Evolutionary conservation across 495 filamentous ascomycete species (phyloP), one percentile per base, ranked within the genome.

Genomic region (Acidomyces sp.): DNA sequence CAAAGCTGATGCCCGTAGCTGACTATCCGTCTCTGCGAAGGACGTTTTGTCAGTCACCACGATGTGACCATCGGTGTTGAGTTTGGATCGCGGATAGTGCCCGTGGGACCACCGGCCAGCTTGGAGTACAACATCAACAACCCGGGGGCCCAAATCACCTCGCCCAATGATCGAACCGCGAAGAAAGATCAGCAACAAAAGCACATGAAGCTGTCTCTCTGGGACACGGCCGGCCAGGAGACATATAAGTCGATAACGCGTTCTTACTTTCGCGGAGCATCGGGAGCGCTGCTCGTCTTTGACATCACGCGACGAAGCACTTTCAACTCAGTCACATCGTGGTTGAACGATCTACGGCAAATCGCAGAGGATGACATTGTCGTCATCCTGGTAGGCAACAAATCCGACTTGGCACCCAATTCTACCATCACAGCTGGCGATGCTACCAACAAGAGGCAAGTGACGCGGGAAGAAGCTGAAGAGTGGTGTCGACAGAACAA

Each of bases 31-130:
- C 80, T 96, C 48, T 96, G 88, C 65, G 88, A 96, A 71, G 88
- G 87, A 40, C 87, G 88, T 52, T 96, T 96, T 67, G 81, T 80
- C 38, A 69, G 81, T 22, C 74, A 85, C 51, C 90, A 95, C 65
- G 85, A 95, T 65, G 90, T 97, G 30, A 97, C 90, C 20, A 95
- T 97, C 52, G 90, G 90, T 41, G 90, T 97, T 18, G 90, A 97
- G 59, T 95, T 97, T 62, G 90, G 87, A 41, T 88, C 82, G 22
- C 77, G 88, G 41, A 85, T 95, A 51, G 85, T 97, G 22, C 80
- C 87, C 41, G 85, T 93, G 39, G 86, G 87, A 0, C 82, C 84
- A 22, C 87, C 88, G 24, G 64, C 73, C 30, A 70, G 63, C 55
- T 66, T 59, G 55, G 39, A 50, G 40, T 49, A 70, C 42, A 58